Base-by-base conservation (phyloP, 75 land plant species). In the Sequoia sempervirens region DNA sequence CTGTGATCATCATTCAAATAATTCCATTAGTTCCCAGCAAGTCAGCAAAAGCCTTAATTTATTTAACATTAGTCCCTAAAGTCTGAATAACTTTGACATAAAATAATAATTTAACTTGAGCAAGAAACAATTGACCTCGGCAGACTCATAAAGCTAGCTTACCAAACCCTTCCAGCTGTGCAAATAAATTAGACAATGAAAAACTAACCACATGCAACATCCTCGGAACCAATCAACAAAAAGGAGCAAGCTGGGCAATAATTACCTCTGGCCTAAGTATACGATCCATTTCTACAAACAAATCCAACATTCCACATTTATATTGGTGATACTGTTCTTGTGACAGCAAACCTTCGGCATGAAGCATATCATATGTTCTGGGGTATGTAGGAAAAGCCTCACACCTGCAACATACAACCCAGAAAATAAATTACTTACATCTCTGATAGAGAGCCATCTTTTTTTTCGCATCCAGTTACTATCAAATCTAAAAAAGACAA, bases 341-440 rank as follows among this genome's bases (percentile, higher is more conserved):
- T 20, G 95, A 89, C 1, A 96, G 88, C 40, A 96, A 88, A 61
- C 96, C 94, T 75, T 81, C 86, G 13, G 90, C 95, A 81, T 97
- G 99, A 47, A 97, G 86, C 93, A 96, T 56, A 81, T 95, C 99
- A 84, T 97, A 97, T 20, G 99, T 95, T 88, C 99, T 91, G 9
- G 99, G 99, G 78, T 97, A 97, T 80, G 99, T 91, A 18, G 99
- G 97, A 87, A 97, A 97, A 68, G 98, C 96, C 85, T 97, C 99
- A 84, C 99, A 97, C 99, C 99, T 97, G 85, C 40, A 88, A 81
- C 54, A 79, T 11, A 83, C 37, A 70, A 70, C 12, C 73, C 12
- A 10, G 15, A 70, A 70, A 70, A 70, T 70, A 32, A 32, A 30
- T 70, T 32, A 20, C 1, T 37, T 41, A 11, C 30, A 43, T 78